These are phyloP conservation scores for Trametes versicolor DNA, from an alignment of 1,284 basidiomycete species.

Conservation along the genomic window DNA sequence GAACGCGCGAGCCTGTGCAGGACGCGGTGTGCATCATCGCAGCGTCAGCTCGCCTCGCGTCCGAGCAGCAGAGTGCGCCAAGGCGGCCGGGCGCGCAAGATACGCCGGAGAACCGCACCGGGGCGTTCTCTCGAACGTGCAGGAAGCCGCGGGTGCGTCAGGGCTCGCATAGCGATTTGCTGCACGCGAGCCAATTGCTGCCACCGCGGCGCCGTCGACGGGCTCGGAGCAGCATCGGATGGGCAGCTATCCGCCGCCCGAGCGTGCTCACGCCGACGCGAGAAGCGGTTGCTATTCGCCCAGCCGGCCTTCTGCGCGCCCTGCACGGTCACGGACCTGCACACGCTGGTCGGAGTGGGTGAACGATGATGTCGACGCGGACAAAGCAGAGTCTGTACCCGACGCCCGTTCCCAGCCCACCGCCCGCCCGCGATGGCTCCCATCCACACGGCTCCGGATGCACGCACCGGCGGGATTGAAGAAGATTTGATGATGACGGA, in stretches of 20 bases:
- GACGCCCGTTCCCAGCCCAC: background rate
- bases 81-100: background rate
- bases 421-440: background rate
- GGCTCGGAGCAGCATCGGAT: constrained; percentile 10
- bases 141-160: constrained; percentile 1
- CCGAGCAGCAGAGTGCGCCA: background rate
- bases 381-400: background rate
- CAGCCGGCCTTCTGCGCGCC: background rate
- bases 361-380: constrained; percentile 16
- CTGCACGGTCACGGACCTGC: constrained; percentile 7
- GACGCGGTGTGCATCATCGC: background rate
- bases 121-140: constrained; percentile 5
- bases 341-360: constrained; percentile 2
- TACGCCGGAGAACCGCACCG: constrained; percentile 15
- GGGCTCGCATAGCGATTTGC: background rate
- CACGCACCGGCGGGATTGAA: background rate
- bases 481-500: background rate
- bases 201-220: background rate
- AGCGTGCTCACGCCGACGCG: constrained; percentile 2
- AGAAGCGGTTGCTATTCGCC: constrained; percentile 9
- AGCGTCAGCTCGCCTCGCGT: background rate
- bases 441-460: background rate
- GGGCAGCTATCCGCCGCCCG: constrained; percentile 3
- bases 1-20: constrained; percentile 12
- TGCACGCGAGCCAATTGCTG: background rate